Conservation (phyloP, 768 basidiomycete genomes). For the Tylopilus plumbeoviolaceoides region DNA sequence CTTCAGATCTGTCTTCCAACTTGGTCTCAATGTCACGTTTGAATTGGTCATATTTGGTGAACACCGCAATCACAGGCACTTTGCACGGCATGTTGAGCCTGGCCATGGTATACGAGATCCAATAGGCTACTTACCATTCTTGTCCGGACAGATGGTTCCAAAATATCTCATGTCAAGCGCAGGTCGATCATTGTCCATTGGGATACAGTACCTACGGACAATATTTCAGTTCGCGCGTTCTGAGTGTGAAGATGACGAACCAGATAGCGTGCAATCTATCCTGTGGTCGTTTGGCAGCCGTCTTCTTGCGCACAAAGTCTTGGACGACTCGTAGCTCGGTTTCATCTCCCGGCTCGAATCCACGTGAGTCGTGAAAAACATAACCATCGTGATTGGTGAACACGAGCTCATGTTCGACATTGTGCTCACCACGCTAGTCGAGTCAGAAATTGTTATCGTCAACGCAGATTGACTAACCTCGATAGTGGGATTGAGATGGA, state of each 20-base stretch:
- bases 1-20: no score
- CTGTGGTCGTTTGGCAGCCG: neutral
- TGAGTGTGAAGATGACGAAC: neutral
- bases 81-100: neutral
- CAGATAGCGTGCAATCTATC: neutral
- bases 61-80: no score
- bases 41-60: neutral
- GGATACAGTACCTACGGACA: neutral
- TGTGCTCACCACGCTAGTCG: no score
- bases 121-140: neutral
- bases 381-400: no score
- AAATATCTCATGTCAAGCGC: neutral
- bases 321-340: neutral
- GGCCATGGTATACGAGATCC: no score
- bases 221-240: neutral
- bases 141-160: neutral
- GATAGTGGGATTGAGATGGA: no score
- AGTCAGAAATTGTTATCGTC: no score
- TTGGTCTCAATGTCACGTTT: neutral
- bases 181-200: neutral
- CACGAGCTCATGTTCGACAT: no score
- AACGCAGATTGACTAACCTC: no score
- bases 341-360: no score
- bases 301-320: neutral
- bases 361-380: no score